phyloP scores from a whole-genome alignment of 345 rosid genomes.

The Corymbia maculata region DNA sequence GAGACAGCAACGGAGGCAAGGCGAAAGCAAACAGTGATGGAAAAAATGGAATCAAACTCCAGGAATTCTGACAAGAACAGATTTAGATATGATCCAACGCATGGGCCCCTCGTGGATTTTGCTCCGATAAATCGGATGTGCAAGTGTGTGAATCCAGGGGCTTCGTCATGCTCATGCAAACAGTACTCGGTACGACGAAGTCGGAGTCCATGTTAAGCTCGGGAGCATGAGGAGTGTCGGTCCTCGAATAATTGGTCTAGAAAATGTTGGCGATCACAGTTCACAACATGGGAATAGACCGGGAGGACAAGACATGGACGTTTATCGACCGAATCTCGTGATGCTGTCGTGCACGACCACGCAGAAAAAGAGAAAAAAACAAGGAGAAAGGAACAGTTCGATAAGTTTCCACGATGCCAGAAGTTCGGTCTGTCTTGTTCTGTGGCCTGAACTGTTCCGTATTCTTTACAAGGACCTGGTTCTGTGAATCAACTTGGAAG shows the following conservation, averaged over 20 bases:
- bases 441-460: neutral
- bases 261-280: neutral
- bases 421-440: neutral
- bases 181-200: neutral
- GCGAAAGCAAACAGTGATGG: neutral
- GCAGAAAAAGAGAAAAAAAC: neutral
- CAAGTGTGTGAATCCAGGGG: neutral
- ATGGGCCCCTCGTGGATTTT: slow-evolving; percentile 1
- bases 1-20: neutral
- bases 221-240: neutral
- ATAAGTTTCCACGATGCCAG: neutral
- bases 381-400: neutral
- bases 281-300: neutral
- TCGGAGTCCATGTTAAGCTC: neutral
- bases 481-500: neutral
- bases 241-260: neutral
- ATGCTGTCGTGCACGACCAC: neutral
- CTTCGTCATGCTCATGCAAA: neutral
- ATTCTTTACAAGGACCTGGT: neutral
- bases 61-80: neutral
- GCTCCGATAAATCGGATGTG: neutral
- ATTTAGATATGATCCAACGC: neutral
- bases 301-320: neutral
- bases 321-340: neutral
- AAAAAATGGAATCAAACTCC: neutral